Conservation (phyloP, 2,329 filamentous ascomycete genomes). For the Rosellinia necatrix region DNA sequence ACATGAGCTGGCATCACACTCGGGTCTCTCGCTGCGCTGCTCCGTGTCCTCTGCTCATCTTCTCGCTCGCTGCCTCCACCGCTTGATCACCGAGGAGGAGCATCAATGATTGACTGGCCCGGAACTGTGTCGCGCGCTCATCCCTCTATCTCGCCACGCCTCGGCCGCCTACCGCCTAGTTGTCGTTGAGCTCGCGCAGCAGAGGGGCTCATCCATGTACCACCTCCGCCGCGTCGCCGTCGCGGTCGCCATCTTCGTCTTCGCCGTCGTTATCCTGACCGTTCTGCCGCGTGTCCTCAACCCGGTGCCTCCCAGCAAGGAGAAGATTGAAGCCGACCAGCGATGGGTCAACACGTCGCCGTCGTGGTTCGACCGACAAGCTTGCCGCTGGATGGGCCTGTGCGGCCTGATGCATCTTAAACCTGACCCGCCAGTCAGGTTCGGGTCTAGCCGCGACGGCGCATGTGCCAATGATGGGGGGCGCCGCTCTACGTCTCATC, state of each 20-base stretch:
- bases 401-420: slow-evolving; percentile 79
- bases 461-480: slow-evolving; percentile 40
- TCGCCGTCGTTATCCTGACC: slow-evolving; percentile 54
- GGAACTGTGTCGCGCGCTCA: not conserved
- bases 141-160: not conserved
- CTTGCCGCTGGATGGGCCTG: slow-evolving; percentile 77
- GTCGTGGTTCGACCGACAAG: slow-evolving; percentile 75
- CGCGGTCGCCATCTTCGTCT: slow-evolving; percentile 45
- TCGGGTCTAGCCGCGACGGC: slow-evolving; percentile 19
- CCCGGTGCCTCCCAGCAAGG: slow-evolving; percentile 64
- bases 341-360: slow-evolving; percentile 73
- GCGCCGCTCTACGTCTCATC: slow-evolving; percentile 42
- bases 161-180: not conserved
- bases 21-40: not conserved
- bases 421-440: slow-evolving; percentile 57
- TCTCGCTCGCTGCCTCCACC: not conserved
- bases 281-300: slow-evolving; percentile 61
- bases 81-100: too few relatives aligned
- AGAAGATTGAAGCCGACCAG: slow-evolving; percentile 65
- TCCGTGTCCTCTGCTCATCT: not conserved
- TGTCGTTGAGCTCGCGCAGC: not conserved
- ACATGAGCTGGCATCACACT: not conserved
- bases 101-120: not conserved
- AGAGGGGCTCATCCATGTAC: slow-evolving; percentile 46
- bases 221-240: slow-evolving; percentile 52